A percentile compares a stretch with the other conserved stretches of the same genome.
Evolutionary conservation across 129 eudicot genomes (phyloP).

Genomic region (Sambucus nigra): DNA sequence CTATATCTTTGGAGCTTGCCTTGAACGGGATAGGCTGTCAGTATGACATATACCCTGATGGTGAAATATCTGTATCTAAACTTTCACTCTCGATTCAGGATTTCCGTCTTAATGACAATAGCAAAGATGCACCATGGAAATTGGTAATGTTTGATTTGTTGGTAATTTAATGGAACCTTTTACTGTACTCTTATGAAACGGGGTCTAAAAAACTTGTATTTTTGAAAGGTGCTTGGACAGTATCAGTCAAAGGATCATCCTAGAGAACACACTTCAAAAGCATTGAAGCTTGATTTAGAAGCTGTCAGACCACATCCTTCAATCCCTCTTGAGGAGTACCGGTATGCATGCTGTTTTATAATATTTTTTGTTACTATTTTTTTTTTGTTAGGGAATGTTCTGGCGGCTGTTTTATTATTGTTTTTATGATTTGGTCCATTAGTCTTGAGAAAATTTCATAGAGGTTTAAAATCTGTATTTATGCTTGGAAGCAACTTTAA

Average conservation of each 20-base stretch:
- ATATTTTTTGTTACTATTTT: background rate
- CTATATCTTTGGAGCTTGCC: slow-evolving; percentile 49
- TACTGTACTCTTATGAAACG: background rate
- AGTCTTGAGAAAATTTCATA: background rate
- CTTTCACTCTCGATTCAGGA: slow-evolving; percentile 51
- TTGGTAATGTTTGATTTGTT: slow-evolving; percentile 35
- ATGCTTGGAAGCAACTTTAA: too few species aligned
- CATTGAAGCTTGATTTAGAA: slow-evolving; percentile 70
- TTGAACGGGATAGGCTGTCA: slow-evolving; percentile 40
- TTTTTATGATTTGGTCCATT: background rate
- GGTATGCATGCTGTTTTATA: slow-evolving; percentile 33
- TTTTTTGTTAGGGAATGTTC: slow-evolving; percentile 1
- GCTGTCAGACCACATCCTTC: slow-evolving; percentile 83
- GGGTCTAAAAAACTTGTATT: background rate
- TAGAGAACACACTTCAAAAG: slow-evolving; percentile 62
- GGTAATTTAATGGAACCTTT: background rate
- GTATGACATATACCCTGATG: slow-evolving; percentile 53
- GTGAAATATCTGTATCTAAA: slow-evolving; percentile 50
- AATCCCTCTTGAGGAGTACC: slow-evolving; percentile 84
- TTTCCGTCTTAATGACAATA: slow-evolving; percentile 58
- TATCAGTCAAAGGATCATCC: slow-evolving; percentile 75
- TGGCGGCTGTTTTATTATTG: background rate
- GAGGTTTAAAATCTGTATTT: too few species aligned
- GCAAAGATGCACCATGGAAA: slow-evolving; percentile 82
- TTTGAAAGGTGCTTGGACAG: slow-evolving; percentile 60